Evolutionary conservation across 176 grass and related monocot species (phyloP), one percentile per base, ranked within the genome.

Genomic region (Miscanthus lutarioriparius): DNA sequence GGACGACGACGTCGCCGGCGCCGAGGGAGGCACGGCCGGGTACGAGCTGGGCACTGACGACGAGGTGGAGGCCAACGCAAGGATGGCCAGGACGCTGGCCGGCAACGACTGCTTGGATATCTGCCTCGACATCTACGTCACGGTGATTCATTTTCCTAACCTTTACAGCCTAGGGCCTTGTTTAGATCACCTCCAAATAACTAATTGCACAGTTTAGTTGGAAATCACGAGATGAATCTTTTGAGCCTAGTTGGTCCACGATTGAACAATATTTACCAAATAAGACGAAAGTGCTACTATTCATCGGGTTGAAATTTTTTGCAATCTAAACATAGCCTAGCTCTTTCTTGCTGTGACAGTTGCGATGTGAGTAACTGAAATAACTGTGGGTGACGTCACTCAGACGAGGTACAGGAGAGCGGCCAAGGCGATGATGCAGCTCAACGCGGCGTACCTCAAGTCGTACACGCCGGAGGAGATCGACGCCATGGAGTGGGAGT

Each of bases 381-480:
- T 27, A 72, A 64, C 75, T 25, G 65, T 71, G 38, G 20, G 49
- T 74, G 58, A 74, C 80, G 83, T 85, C 78, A 80, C 43, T 67
- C 84, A 91, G 89, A 80, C 75, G 41, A 82, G 92, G 76, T 94
- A 94, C 72, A 90, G 89, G 70, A 80, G 89, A 28, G 89, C 92
- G 20, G 92, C 92, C 0, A 91, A 94, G 86, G 89, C 89, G 61
- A 83, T 94, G 86, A 94, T 94, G 92, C 84, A 87, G 80, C 77
- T 94, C 7, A 87, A 85, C 76, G 89, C 89, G 28, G 84, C 53
- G 66, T 94, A 94, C 84, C 89, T 94, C 64, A 88, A 91, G 77
- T 69, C 77, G 35, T 94, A 91, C 73, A 80, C 89, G 72, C 62
- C 89, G 40, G 89, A 87, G 26, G 89, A 79, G 48, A 67, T 94